Evolutionary conservation across 208 protist genomes (phyloP).

Genomic region (Leishmania tarentolae): DNA sequence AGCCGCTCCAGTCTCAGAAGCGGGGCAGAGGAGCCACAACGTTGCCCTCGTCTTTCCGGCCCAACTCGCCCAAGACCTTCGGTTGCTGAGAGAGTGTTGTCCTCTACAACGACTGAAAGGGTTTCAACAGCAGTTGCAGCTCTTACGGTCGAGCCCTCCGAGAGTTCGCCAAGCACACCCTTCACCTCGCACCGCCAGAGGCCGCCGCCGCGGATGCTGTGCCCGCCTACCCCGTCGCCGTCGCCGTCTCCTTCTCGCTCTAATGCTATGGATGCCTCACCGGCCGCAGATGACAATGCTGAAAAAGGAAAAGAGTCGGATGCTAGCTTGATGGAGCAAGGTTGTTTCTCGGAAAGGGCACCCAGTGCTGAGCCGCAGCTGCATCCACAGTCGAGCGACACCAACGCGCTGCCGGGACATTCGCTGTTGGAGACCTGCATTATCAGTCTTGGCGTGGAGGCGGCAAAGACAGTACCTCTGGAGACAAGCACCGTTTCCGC

Average conservation of each 20-base stretch:
- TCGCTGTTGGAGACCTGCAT: neutral
- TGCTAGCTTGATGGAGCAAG: neutral
- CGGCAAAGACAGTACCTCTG: neutral
- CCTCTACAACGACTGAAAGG: neutral
- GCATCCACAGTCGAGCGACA: neutral
- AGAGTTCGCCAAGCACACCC: neutral
- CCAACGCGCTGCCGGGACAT: neutral
- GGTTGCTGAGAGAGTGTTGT: neutral
- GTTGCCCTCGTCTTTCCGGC: neutral
- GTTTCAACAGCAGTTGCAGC: neutral
- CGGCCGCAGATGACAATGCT: neutral
- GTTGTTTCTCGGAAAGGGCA: neutral
- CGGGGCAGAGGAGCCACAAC: neutral
- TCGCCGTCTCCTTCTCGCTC: conserved; percentile 7
- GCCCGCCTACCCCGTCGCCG: conserved; percentile 27
- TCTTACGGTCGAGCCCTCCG: neutral
- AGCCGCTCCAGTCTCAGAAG: neutral
- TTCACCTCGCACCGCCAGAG: conserved; percentile 12
- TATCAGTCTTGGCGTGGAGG: neutral
- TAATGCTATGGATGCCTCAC: neutral
- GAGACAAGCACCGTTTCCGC: neutral
- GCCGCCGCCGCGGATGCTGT: conserved; percentile 31
- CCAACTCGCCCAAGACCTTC: neutral
- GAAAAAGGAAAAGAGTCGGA: neutral
- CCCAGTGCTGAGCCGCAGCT: neutral